Percentiles rank a stretch among this genome's conserved stretches.
Evolutionary conservation across 2,329 filamentous ascomycete genomes (phyloP).

Genomic region (Truncatella angustata): DNA sequence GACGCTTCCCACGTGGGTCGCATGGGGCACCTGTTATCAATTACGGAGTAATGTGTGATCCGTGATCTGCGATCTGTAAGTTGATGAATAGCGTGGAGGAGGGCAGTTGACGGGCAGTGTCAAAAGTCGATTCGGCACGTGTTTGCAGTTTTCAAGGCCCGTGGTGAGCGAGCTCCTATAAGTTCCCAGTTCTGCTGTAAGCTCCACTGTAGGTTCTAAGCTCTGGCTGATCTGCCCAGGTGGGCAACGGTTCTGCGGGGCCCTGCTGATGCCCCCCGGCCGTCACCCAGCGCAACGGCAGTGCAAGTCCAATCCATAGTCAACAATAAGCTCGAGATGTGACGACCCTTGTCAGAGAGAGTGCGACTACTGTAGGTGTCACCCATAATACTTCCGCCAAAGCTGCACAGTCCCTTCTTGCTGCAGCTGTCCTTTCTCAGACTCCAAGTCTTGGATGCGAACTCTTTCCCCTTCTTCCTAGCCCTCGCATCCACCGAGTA

Average conservation of each 20-base stretch:
- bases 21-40: no score
- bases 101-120: background rate
- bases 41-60: no score
- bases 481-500: background rate
- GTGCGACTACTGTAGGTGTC: no score
- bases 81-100: background rate
- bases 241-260: background rate
- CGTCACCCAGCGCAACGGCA: constrained; percentile 10
- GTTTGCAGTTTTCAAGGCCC: no score
- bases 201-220: background rate
- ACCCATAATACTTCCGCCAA: background rate
- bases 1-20: no score
- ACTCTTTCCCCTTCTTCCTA: background rate
- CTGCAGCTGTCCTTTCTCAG: background rate
- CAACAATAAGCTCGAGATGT: constrained; percentile 8
- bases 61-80: no score
- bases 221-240: background rate
- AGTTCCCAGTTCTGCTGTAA: no score
- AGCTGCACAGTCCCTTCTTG: background rate
- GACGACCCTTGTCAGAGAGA: background rate
- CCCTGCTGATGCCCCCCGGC: background rate
- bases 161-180: no score
- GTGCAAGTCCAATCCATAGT: background rate
- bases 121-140: background rate
- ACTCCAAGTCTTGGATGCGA: background rate